These are phyloP conservation scores for Trichoderma arundinaceum DNA, from an alignment of 2,329 filamentous ascomycete genomes.

Conservation along the genomic window DNA sequence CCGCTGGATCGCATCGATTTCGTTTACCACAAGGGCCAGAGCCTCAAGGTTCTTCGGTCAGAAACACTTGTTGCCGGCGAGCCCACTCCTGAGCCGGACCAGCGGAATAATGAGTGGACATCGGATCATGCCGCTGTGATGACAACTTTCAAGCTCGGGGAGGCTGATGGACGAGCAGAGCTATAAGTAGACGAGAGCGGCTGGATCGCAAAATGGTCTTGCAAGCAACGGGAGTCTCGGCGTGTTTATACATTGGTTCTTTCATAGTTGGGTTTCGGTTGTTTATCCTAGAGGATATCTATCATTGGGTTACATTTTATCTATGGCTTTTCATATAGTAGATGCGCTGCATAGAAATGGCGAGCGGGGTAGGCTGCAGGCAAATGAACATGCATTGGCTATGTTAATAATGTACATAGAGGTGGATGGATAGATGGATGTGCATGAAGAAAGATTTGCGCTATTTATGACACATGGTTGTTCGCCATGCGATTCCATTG, in stretches of 20 bases:
- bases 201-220: background rate
- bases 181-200: slow-evolving; percentile 10
- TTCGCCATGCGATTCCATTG: too few species aligned
- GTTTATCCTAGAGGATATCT: slow-evolving; percentile 3
- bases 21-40: slow-evolving; percentile 47
- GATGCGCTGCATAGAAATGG: background rate
- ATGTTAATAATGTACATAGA: background rate
- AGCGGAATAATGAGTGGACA: slow-evolving; percentile 50
- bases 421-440: background rate
- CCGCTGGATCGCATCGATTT: slow-evolving; percentile 52
- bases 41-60: slow-evolving; percentile 42
- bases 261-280: background rate
- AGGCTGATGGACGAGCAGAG: background rate
- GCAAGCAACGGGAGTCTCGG: background rate
- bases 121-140: slow-evolving; percentile 48
- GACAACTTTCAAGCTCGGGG: slow-evolving; percentile 38
- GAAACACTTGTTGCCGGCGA: slow-evolving; percentile 43
- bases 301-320: background rate
- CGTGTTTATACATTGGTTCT: background rate
- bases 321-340: background rate
- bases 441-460: background rate
- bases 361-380: background rate
- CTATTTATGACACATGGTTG: background rate
- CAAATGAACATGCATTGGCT: background rate
- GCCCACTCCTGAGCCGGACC: slow-evolving; percentile 44